Percentiles rank a stretch among this genome's conserved stretches.
Conservation (phyloP, 2,329 filamentous ascomycete genomes). For the Penicillium sp. region DNA sequence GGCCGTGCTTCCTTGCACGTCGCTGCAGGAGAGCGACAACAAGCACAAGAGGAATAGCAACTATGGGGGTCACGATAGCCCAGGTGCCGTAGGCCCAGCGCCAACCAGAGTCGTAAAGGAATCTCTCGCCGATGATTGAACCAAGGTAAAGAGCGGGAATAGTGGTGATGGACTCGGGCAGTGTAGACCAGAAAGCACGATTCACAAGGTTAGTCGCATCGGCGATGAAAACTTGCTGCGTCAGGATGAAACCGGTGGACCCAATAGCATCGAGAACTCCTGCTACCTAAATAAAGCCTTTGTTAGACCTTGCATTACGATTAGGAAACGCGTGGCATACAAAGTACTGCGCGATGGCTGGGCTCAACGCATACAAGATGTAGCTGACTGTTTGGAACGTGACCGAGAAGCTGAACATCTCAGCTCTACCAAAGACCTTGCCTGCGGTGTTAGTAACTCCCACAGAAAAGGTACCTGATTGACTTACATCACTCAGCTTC, state of each 20-base stretch:
- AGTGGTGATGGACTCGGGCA: conserved; percentile 63
- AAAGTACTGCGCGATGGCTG: conserved; percentile 49
- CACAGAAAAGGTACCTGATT: too few species aligned
- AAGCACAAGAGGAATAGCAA: conserved; percentile 37
- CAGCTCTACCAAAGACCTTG: conserved; percentile 63
- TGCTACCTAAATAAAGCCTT: background rate
- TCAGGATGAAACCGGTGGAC: conserved; percentile 60
- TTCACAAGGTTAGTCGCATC: conserved; percentile 66
- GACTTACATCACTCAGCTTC: conserved; percentile 28
- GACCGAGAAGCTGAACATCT: conserved; percentile 61
- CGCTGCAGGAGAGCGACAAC: conserved; percentile 40
- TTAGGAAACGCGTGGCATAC: conserved; percentile 35
- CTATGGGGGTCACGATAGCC: conserved; percentile 45
- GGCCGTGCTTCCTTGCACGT: conserved; percentile 20
- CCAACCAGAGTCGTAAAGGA: conserved; percentile 46
- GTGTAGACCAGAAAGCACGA: conserved; percentile 62
- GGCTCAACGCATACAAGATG: conserved; percentile 61
- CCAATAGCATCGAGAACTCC: background rate
- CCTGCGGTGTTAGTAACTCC: background rate
- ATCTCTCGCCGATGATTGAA: conserved; percentile 44
- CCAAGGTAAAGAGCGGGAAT: conserved; percentile 59
- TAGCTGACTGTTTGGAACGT: conserved; percentile 62
- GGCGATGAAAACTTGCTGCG: conserved; percentile 69
- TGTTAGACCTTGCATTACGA: background rate
- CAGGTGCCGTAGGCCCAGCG: conserved; percentile 51